These are phyloP conservation scores for Coniochaeta sp. DNA, from an alignment of 2,329 filamentous ascomycete species.

Conservation along the genomic window DNA sequence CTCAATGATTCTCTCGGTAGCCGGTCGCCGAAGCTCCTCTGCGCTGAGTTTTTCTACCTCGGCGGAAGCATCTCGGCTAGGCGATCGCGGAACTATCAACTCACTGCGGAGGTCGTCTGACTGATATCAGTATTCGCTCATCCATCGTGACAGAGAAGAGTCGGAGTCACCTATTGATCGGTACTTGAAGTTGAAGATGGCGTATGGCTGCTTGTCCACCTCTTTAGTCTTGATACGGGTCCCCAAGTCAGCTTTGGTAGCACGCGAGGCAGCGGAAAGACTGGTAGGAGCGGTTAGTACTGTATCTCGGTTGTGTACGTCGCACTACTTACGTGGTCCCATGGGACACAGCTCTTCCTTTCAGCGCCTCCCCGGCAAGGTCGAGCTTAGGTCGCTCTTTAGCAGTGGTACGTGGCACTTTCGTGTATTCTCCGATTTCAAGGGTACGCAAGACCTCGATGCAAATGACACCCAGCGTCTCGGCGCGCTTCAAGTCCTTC, in stretches of 20 bases:
- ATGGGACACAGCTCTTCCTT: neutral
- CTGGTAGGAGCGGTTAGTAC: neutral
- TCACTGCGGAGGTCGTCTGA: neutral
- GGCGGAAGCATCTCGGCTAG: neutral
- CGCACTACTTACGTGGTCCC: neutral
- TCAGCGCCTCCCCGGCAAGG: neutral
- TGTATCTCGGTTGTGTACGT: neutral
- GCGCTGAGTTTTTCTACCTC: neutral
- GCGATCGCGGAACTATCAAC: neutral
- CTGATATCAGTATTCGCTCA: neutral
- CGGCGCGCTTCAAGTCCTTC: neutral
- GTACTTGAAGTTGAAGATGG: slow-evolving; percentile 2
- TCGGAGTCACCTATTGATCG: neutral
- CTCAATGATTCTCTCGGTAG: neutral
- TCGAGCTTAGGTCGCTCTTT: neutral
- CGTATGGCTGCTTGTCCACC: neutral
- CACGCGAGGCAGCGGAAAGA: neutral
- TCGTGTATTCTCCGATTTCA: neutral
- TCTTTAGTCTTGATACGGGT: neutral
- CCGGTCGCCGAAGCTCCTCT: neutral
- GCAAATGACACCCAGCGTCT: neutral
- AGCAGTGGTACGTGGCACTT: neutral
- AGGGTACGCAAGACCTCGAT: neutral
- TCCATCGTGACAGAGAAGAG: neutral
- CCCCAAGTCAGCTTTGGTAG: neutral